Evolutionary conservation across 2,329 filamentous ascomycete species (phyloP).

Genomic region (Talaromyces rugulosus): DNA sequence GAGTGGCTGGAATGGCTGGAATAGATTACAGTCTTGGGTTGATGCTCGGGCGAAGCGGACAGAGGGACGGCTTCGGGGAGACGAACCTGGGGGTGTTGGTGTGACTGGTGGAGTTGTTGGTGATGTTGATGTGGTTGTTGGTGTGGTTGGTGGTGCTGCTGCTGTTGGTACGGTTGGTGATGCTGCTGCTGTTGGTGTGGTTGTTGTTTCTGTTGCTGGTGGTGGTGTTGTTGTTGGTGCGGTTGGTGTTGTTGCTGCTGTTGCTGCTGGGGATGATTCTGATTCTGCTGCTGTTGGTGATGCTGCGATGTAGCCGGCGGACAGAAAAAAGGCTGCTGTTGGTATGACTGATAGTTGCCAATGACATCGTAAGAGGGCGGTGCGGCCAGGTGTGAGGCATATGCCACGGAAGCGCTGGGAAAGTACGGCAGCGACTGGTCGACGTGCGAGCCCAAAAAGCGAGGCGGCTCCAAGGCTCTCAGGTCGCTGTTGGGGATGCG

Average conservation of each 20-base stretch:
- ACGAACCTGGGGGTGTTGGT: not conserved
- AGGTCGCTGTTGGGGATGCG: conserved; percentile 35
- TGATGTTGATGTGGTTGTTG: conserved; percentile 22
- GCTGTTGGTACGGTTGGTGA: not conserved
- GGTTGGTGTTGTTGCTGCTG: not conserved
- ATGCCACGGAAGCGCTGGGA: conserved; percentile 31
- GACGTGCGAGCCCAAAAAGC: conserved; percentile 31
- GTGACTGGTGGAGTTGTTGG: conserved; percentile 1
- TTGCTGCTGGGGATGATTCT: not conserved
- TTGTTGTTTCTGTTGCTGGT: not conserved
- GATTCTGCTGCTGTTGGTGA: not conserved
- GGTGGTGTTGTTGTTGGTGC: not conserved
- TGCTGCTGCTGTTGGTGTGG: not conserved
- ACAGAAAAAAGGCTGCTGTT: conserved; percentile 25
- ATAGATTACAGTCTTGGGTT: not conserved
- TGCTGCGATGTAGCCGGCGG: conserved; percentile 1
- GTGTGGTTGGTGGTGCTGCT: not conserved
- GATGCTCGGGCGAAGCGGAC: not conserved
- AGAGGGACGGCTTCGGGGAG: not conserved
- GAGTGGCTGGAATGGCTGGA: not conserved
- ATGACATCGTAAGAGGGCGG: conserved; percentile 28
- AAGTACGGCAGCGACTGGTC: conserved; percentile 35
- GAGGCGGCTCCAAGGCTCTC: conserved; percentile 32
- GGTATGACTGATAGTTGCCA: conserved; percentile 29
- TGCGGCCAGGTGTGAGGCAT: conserved; percentile 31